Evolutionary conservation across 495 filamentous ascomycete genomes (phyloP).

Genomic region (Usnea hakonensis): DNA sequence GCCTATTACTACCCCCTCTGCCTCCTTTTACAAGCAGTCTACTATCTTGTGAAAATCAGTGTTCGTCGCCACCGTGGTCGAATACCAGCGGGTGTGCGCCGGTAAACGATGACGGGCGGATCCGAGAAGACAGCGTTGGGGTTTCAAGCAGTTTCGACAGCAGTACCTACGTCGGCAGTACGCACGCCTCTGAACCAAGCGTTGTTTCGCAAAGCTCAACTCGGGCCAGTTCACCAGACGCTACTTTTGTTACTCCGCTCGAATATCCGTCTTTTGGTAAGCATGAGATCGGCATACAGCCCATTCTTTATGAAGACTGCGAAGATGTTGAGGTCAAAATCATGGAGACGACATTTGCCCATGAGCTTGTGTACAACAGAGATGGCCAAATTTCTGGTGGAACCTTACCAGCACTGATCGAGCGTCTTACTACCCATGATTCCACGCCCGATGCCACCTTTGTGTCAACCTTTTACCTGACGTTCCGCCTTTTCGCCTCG

Average conservation of each 20-base stretch:
- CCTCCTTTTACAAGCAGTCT: conserved; percentile 24
- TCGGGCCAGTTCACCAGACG: conserved; percentile 80
- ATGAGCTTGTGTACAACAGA: conserved; percentile 88
- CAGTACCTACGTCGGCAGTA: conserved; percentile 66
- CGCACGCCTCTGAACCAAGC: conserved; percentile 75
- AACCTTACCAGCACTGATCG: conserved; percentile 82
- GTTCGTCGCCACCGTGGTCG: conserved; percentile 4
- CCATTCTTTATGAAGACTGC: conserved; percentile 53
- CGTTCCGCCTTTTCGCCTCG: conserved; percentile 89
- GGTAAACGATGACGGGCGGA: neutral
- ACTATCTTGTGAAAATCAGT: conserved; percentile 22
- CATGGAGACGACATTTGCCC: conserved; percentile 75
- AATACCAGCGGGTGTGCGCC: neutral
- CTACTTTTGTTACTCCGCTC: conserved; percentile 25
- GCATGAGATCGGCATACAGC: conserved; percentile 50
- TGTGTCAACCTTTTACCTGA: conserved; percentile 91
- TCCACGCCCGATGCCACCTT: conserved; percentile 90
- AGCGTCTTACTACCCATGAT: conserved; percentile 87
- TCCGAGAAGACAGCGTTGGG: conserved; percentile 38
- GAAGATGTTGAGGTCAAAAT: conserved; percentile 75
- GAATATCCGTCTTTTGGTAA: conserved; percentile 29
- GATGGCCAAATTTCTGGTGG: conserved; percentile 93
- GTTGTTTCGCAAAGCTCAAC: conserved; percentile 58
- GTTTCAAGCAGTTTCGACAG: conserved; percentile 52
- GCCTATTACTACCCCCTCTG: conserved; percentile 28